Evolutionary conservation across 2,329 filamentous ascomycete genomes (phyloP), one percentile per base, ranked within the genome.

Genomic region (Penicillium rolfsii): DNA sequence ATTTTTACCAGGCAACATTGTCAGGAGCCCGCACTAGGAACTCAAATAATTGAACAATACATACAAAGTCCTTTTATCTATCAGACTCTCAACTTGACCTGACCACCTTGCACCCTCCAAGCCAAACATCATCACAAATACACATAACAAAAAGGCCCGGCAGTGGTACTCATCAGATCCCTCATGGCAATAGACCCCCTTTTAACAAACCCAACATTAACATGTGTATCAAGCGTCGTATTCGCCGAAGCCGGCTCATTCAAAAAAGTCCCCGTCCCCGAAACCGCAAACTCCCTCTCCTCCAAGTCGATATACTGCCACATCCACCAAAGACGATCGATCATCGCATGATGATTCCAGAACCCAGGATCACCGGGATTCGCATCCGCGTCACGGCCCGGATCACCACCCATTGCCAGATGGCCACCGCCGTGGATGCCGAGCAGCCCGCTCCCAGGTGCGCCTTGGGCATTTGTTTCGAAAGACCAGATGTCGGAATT

Each of bases 281-380:
- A 72, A 57, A 84, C 76, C 5, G 68, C 73, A 58, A 71, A 65
- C 40, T 60, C 71, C 14, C 81, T 73, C 12, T 71, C 71, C 52
- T 69, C 64, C 40, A 74, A 65, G 52, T 82, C 75, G 50, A 77
- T 69, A 33, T 79, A 81, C 69, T 84, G 81, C 82, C 82, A 84
- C 14, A 79, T 81, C 79, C 79, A 82, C 72, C 76, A 84, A 2
- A 76, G 67, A 2, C 81, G 74, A 64, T 84, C 82, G 28, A 84
- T 79, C 71, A 78, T 77, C 2, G 74, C 75, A 60, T 83, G 81
- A 63, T 83, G 81, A 28, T 81, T 72, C 68, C 76, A 84, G 71
- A 83, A 83, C 33, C 70, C 73, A 3, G 80, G 80, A 41, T 84
- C 81, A 6, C 73, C 76, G 1, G 82, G 81, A 9, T 78, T 81